phyloP scores from a whole-genome alignment of 208 protist species.

The Angomonas deanei region DNA sequence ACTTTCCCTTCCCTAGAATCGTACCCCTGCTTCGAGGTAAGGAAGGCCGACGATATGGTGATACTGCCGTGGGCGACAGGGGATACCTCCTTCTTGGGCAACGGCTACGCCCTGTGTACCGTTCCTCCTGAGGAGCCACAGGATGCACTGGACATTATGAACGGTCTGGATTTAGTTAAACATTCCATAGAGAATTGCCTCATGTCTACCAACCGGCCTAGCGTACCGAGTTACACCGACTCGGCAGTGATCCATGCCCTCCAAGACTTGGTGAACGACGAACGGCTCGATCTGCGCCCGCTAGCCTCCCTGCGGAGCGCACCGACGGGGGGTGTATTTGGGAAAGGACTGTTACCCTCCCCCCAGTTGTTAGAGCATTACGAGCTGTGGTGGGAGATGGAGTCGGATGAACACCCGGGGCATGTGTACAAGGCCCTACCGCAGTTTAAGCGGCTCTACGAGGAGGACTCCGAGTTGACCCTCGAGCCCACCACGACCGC shows the following conservation, averaged over 20 bases:
- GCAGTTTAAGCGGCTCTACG: neutral
- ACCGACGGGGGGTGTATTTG: neutral
- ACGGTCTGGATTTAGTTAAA: neutral
- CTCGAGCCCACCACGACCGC: too few relatives aligned
- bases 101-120: neutral
- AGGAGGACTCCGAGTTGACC: neutral
- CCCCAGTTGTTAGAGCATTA: neutral
- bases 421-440: neutral
- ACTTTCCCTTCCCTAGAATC: too few relatives aligned
- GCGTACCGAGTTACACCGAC: neutral
- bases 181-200: neutral
- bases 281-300: neutral
- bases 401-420: neutral
- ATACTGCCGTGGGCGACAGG: neutral
- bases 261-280: neutral
- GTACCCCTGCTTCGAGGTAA: too few relatives aligned
- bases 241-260: neutral
- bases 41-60: neutral
- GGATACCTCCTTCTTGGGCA: neutral
- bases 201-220: neutral
- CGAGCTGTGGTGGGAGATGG: neutral
- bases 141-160: neutral
- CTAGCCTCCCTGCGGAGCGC: neutral
- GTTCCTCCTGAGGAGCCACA: neutral
- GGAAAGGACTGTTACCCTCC: neutral